A percentile compares a stretch with the other conserved stretches of the same genome.
Evolutionary conservation across 192 early-diverging fungal genomes (phyloP).

Genomic region (Piromyces sp.): DNA sequence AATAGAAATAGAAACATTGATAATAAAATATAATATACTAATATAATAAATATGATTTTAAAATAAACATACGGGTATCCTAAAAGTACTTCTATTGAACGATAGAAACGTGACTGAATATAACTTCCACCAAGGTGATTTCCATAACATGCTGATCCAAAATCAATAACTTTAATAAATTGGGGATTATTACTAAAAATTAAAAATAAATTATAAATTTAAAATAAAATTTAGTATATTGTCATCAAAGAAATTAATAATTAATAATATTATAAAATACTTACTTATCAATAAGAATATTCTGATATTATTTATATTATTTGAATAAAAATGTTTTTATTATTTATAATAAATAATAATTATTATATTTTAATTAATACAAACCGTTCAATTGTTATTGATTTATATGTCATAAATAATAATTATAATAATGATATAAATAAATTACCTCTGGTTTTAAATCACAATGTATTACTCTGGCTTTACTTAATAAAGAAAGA

Average conservation of each 20-base stretch:
- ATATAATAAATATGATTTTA: background rate
- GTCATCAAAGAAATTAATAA: too few relatives aligned
- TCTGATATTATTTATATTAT: too few relatives aligned
- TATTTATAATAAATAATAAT: too few relatives aligned
- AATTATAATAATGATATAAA: too few relatives aligned
- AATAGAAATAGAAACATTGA: too few relatives aligned
- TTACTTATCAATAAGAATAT: background rate
- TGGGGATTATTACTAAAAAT: slow-evolving; percentile 57
- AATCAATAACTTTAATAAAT: slow-evolving; percentile 96
- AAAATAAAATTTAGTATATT: too few relatives aligned
- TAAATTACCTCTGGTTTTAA: slow-evolving; percentile 70
- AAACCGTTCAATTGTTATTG: too few relatives aligned
- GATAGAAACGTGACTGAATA: slow-evolving; percentile 97
- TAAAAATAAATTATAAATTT: too few relatives aligned
- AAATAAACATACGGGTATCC: slow-evolving; percentile 49
- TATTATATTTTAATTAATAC: too few relatives aligned
- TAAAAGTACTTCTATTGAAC: slow-evolving; percentile 85
- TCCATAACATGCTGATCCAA: slow-evolving; percentile 90
- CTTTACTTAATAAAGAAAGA: slow-evolving; percentile 66
- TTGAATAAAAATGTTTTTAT: too few relatives aligned
- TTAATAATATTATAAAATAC: too few relatives aligned
- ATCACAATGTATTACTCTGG: slow-evolving; percentile 91
- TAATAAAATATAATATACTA: background rate
- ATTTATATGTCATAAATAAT: too few relatives aligned
- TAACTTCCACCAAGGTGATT: slow-evolving; percentile 90